Evolutionary conservation across 2,329 filamentous ascomycete species (phyloP), one percentile per base, ranked within the genome.

Genomic region (Grosmannia serpens): DNA sequence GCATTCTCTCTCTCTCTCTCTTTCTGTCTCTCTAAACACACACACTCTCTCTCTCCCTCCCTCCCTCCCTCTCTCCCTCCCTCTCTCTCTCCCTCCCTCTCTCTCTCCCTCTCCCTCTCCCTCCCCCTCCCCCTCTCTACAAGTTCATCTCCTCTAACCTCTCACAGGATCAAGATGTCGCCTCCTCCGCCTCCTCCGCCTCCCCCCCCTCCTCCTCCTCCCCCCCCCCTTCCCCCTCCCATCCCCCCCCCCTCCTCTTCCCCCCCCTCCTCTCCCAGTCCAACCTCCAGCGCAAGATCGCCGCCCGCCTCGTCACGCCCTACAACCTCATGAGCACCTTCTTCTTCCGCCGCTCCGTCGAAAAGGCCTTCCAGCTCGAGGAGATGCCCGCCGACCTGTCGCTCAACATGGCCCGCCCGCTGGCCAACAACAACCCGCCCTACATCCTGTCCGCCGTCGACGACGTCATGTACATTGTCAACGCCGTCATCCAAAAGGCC

Each of bases 391-490:
- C 79, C 1, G 90, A 90, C 24, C 75, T 99, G 24, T 88, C 88
- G 0, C 77, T 99, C 38, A 89, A 86, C 67, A 77, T 86, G 49
- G 85, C 80, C 66, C 88, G 80, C 67, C 78, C 86, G 4, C 77
- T 96, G 50, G 56, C 55, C 51, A 83, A 87, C 56, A 82, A 85
- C 59, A 90, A 91, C 65, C 82, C 90, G 3, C 94, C 94, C 0
- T 95, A 89, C 68, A 96, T 99, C 66, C 92, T 94, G 50, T 91
- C 91, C 2, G 91, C 92, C 0, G 91, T 99, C 10, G 94, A 99
- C 74, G 94, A 96, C 73, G 91, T 97, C 67, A 97, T 99, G 92
- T 99, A 97, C 73, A 96, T 99, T 65, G 89, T 96, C 69, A 95
- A 95, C 69, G 87, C 92, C 55, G 88, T 97, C 38, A 78, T 97